Percentiles rank a stretch among this genome's conserved stretches.
Evolutionary conservation across 805 yeast species (phyloP).

Genomic region (Naumovozyma castellii): DNA sequence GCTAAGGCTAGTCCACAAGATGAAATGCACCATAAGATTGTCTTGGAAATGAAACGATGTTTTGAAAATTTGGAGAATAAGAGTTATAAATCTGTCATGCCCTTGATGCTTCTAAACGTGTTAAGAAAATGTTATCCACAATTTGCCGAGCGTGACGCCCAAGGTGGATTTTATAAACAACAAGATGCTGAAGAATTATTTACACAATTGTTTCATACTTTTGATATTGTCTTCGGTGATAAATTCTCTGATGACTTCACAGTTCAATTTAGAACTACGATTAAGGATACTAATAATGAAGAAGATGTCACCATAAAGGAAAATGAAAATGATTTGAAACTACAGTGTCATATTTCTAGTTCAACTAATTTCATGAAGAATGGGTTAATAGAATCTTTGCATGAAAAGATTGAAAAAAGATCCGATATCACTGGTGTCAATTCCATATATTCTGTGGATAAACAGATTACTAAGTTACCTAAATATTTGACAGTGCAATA

Average conservation of each 20-base stretch:
- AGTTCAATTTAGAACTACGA: slow-evolving; percentile 51
- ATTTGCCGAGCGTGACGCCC: slow-evolving; percentile 67
- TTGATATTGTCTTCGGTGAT: slow-evolving; percentile 40
- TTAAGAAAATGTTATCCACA: slow-evolving; percentile 73
- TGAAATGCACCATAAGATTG: slow-evolving; percentile 31
- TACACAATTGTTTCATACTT: slow-evolving; percentile 58
- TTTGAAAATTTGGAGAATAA: slow-evolving; percentile 35
- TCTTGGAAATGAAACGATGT: slow-evolving; percentile 40
- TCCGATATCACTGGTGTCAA: slow-evolving; percentile 61
- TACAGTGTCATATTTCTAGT: slow-evolving; percentile 82
- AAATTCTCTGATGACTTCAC: slow-evolving; percentile 49
- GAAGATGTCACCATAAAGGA: slow-evolving; percentile 41
- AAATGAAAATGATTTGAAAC: slow-evolving; percentile 52
- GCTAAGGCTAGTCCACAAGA: slow-evolving; percentile 15
- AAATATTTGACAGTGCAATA: slow-evolving; percentile 82
- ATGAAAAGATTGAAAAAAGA: slow-evolving; percentile 69
- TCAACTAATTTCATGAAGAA: slow-evolving; percentile 80
- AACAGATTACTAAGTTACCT: slow-evolving; percentile 67
- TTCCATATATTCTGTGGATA: slow-evolving; percentile 55
- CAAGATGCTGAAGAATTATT: slow-evolving; percentile 98
- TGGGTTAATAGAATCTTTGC: slow-evolving; percentile 67
- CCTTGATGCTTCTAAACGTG: slow-evolving; percentile 54
- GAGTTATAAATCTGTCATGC: slow-evolving; percentile 46
- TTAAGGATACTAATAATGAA: slow-evolving; percentile 50
- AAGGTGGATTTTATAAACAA: slow-evolving; percentile 70